Base-by-base conservation (phyloP, 495 filamentous ascomycete species). In the Cenococcum geophilum region DNA sequence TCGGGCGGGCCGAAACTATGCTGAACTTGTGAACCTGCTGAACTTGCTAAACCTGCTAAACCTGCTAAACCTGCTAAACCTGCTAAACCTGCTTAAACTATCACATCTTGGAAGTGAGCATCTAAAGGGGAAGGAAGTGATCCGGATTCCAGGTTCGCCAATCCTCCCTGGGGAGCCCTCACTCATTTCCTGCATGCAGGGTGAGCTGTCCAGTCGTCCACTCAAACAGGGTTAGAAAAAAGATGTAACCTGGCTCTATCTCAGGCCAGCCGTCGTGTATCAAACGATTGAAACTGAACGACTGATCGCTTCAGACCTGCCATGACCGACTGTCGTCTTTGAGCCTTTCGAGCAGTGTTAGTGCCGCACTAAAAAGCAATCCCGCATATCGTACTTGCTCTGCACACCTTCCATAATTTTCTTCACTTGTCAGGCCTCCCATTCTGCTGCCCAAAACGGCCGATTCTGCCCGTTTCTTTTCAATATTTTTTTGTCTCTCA, bases 301-400 rank as follows among this genome's bases (percentile, higher is more conserved):
- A 32, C 27, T 32, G 27, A 32, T 32, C 27, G 6, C 3, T 32
- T 32, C 3, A 32, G 27, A 32, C 27, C 25, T 52, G 21, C 25
- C 49, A 23, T 52, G 49, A 22, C 25, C 40, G 40, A 45, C 18
- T 45, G 18, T 45, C 40, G 40, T 45, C 23, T 16, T 14, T 20
- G 8, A 32, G 18, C 49, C 20, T 23, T 23, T 52, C 20, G 0
- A 5, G 18, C 18, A 45, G 18, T 27, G 49, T 20, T 52, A 52
- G 49, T 32, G 49, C 21, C 21, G 49, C 49, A 52, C 49, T 18
- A 52, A 52, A 52, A 52, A 52, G 49, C 49, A 52, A 16, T 52
- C 21, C 49, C 49, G 49, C 49, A 32, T 52, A 32, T 52, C 22
- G 21, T 23, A 25, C 8, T 16, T 16, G 21, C 49, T 52, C 20